A percentile compares a stretch with the other conserved stretches of the same genome.
These are phyloP conservation scores for Parastagonospora nodorum DNA, from an alignment of 2,329 filamentous ascomycete species.

Conservation along the genomic window DNA sequence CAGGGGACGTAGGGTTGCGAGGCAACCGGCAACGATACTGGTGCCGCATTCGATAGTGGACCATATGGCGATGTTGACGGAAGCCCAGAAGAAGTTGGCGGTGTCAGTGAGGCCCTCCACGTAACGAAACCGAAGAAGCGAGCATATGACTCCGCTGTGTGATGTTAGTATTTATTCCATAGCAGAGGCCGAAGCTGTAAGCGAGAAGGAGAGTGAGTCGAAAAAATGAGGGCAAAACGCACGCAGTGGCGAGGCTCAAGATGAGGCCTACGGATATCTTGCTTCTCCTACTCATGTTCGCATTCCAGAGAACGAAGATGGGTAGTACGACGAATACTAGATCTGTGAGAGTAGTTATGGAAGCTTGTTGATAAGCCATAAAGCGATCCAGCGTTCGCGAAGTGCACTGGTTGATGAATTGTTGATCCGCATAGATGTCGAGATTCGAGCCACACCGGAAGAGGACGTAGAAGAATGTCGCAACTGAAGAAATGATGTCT, in stretches of 20 bases:
- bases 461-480: constrained; percentile 57
- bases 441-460: constrained; percentile 54
- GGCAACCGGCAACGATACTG: constrained; percentile 55
- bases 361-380: constrained; percentile 53
- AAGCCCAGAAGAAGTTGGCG: constrained; percentile 54
- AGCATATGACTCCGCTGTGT: constrained; percentile 58
- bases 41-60: constrained; percentile 42
- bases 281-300: constrained; percentile 59
- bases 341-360: constrained; percentile 39
- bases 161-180: constrained; percentile 11
- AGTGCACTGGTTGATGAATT: constrained; percentile 48
- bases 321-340: constrained; percentile 37
- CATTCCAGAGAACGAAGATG: constrained; percentile 58
- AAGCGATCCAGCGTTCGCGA: constrained; percentile 55
- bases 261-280: constrained; percentile 61
- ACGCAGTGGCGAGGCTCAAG: constrained; percentile 53
- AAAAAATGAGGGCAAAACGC: constrained; percentile 1
- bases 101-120: constrained; percentile 46
- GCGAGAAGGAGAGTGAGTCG: background rate
- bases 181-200: background rate
- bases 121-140: constrained; percentile 58
- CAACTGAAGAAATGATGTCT: constrained; percentile 35
- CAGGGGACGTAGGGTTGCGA: constrained; percentile 58
- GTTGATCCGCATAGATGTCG: constrained; percentile 37
- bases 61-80: constrained; percentile 52